Evolutionary conservation across 352 stramenopile genomes (phyloP), one percentile per base, ranked within the genome.

Genomic region (Aphanomyces cochlioides): DNA sequence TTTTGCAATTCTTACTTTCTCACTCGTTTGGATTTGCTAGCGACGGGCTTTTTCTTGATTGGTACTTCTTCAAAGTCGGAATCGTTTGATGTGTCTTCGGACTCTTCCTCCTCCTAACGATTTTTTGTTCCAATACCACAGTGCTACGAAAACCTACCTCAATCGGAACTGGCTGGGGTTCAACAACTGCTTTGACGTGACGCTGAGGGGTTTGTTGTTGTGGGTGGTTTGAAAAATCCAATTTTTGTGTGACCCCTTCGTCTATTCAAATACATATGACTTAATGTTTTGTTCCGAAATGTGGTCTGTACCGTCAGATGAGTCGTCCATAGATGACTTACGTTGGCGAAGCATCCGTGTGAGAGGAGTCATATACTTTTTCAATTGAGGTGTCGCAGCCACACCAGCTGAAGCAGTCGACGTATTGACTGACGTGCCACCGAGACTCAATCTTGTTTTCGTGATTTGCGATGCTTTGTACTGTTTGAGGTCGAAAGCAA

Each of bases 401-500:
- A 56, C 43, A n/a, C 50, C 40, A 1, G 59, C 4, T 19, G 36
- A 13, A 5, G 12, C 36, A 21, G 38, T 47, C 3, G 60, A 68
- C 36, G 47, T 34, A 36, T 43, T 17, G 7, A 12, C 37, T 4
- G 41, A 63, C 43, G 41, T 21, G 41, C 41, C 41, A 34, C 12
- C 47, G 28, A 36, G 28, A 40, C 56, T 63, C 34, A 17, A 39
- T 10, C 38, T 7, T 70, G 57, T n/a, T 47, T 61, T 61, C 38
- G n/a, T 19, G 3, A 56, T 4, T 50, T 54, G 38, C 15, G 36
- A 45, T n/a, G 37, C 50, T 10, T 69, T 47, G 36, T 70, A 69
- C 70, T 95, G 88, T 1, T 87, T 87, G 64, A 97, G 75, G 74
- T 99, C 97, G 66, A 98, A 98, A 73, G 98, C 93, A 39, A 99